Evolutionary conservation across 441 rosid genomes (phyloP).

Genomic region (Adansonia grandidieri): DNA sequence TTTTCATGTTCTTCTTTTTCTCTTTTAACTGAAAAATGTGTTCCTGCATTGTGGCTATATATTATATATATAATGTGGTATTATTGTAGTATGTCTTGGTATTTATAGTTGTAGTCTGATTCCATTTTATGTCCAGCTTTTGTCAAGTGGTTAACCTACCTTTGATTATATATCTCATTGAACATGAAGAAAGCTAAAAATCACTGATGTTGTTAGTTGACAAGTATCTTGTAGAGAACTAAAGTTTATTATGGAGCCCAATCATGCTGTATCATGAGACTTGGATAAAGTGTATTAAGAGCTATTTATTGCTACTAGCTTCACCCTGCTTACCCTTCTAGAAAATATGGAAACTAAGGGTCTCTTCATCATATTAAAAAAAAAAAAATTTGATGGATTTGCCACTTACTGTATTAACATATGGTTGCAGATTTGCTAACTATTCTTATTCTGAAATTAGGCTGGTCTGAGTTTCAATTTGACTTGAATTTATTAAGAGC

Average conservation of each 20-base stretch:
- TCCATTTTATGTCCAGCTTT: neutral
- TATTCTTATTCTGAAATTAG: conserved; percentile 7
- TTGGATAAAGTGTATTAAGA: neutral
- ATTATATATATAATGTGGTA: conserved; percentile 11
- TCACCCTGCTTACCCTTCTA: neutral
- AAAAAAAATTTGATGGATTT: neutral
- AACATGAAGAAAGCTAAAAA: neutral
- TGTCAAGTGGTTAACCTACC: neutral
- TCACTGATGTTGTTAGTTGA: neutral
- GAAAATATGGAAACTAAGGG: neutral
- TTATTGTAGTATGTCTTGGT: neutral
- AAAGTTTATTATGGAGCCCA: neutral
- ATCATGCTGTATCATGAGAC: neutral
- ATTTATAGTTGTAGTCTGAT: neutral
- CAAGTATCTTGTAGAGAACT: neutral
- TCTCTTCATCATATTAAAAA: neutral
- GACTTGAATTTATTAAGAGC: neutral
- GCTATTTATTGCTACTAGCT: neutral
- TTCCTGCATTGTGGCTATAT: neutral
- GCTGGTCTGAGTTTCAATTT: neutral
- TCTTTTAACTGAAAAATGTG: conserved; percentile 17
- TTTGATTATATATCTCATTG: neutral
- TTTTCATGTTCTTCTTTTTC: neutral
- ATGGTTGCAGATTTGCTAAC: neutral
- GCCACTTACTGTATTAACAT: neutral